Conservation (phyloP, 352 stramenopile species). For the Thraustochytrium sp. region DNA sequence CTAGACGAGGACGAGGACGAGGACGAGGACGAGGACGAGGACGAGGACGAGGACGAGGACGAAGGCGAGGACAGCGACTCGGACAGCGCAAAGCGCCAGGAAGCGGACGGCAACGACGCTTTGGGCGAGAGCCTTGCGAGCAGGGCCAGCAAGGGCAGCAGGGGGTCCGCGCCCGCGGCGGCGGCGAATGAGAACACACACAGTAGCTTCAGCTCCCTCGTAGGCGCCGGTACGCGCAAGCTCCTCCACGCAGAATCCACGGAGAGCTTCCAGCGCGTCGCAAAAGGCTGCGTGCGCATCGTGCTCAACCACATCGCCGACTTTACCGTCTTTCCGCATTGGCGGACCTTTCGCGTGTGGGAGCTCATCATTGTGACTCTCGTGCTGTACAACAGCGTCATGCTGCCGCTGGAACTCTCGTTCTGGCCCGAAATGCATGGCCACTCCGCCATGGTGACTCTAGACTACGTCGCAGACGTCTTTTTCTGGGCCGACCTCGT, state of each 20-base stretch:
- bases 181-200: too few relatives aligned
- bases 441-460: background rate
- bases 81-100: too few relatives aligned
- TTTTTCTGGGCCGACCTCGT: constrained; percentile 27
- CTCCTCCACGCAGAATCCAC: background rate
- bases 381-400: background rate
- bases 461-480: background rate
- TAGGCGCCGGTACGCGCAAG: too few relatives aligned
- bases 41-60: too few relatives aligned
- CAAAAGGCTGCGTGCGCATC: background rate
- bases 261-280: background rate
- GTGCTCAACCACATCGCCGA: background rate
- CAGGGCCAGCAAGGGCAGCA: too few relatives aligned
- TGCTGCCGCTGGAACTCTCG: constrained; percentile 1
- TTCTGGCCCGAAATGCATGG: background rate
- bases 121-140: too few relatives aligned
- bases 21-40: background rate
- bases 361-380: background rate
- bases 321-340: constrained; percentile 1
- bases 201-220: too few relatives aligned
- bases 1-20: too few relatives aligned
- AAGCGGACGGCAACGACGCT: too few relatives aligned
- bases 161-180: too few relatives aligned
- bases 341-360: background rate
- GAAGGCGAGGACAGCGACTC: too few relatives aligned